Percentiles rank a stretch among this genome's conserved stretches.
phyloP scores from a whole-genome alignment of 1,284 basidiomycete genomes.

The Malassezia japonica region DNA sequence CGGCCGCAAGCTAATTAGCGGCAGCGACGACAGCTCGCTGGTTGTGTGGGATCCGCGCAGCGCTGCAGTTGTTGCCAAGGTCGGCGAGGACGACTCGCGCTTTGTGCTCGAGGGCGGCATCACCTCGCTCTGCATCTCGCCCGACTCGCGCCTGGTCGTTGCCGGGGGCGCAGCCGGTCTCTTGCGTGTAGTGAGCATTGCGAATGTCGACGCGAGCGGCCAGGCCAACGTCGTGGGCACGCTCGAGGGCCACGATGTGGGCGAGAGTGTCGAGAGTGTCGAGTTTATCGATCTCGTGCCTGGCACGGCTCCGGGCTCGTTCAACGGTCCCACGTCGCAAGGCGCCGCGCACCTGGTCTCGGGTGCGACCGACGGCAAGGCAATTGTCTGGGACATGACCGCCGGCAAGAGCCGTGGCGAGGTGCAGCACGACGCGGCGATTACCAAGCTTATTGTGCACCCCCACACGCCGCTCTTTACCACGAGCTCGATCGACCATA shows the following conservation, averaged over 20 bases:
- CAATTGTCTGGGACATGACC: conserved; percentile 82
- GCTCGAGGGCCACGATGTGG: conserved; percentile 73
- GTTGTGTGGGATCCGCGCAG: conserved; percentile 86
- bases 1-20: conserved; percentile 62
- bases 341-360: conserved; percentile 59
- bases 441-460: conserved; percentile 51
- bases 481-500: conserved; percentile 62
- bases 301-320: conserved; percentile 42
- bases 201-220: conserved; percentile 52
- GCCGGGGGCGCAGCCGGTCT: conserved; percentile 75
- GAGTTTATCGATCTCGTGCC: conserved; percentile 71
- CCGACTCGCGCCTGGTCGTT: conserved; percentile 59
- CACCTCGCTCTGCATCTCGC: conserved; percentile 74
- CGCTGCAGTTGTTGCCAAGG: conserved; percentile 67
- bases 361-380: conserved; percentile 85
- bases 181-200: conserved; percentile 72
- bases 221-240: conserved; percentile 66
- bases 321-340: conserved; percentile 54
- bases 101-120: conserved; percentile 60
- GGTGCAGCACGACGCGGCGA: conserved; percentile 25
- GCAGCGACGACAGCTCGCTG: conserved; percentile 70
- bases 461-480: conserved; percentile 73
- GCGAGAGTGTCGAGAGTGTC: conserved; percentile 80
- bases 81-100: conserved; percentile 53
- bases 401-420: conserved; percentile 51